These are phyloP conservation scores for Silene conica DNA, from an alignment of 148 eudicot genomes.

Conservation along the genomic window DNA sequence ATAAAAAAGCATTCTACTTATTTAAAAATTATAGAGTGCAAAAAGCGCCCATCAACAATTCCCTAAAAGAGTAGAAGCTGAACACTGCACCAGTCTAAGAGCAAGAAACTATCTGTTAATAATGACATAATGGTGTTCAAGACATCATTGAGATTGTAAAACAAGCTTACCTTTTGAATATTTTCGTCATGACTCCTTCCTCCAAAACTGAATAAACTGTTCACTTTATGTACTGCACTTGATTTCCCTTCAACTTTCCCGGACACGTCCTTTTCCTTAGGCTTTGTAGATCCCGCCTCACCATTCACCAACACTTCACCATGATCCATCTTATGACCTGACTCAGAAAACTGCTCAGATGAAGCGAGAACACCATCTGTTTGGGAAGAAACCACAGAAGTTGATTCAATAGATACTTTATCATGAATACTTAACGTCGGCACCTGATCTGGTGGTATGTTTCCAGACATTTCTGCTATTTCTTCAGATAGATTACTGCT, in stretches of 20 bases:
- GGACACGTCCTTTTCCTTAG: constrained; percentile 33
- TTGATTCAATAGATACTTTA: constrained; percentile 29
- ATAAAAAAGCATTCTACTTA: neutral
- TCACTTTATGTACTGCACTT: constrained; percentile 43
- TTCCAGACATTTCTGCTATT: constrained; percentile 35
- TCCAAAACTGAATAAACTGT: constrained; percentile 54
- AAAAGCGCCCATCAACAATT: neutral
- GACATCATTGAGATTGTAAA: neutral
- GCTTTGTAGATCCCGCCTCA: constrained; percentile 43
- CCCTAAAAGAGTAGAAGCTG: neutral
- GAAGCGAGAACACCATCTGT: constrained; percentile 29
- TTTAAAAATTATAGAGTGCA: neutral
- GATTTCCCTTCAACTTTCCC: constrained; percentile 50
- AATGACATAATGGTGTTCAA: constrained; percentile 3
- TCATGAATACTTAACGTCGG: constrained; percentile 67
- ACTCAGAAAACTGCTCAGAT: constrained; percentile 37
- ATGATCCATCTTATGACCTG: constrained; percentile 32
- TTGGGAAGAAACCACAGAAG: constrained; percentile 26
- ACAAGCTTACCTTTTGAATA: constrained; percentile 50
- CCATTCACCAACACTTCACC: constrained; percentile 43
- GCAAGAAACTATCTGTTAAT: constrained; percentile 2
- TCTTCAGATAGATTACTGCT: constrained; percentile 38
- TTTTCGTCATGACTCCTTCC: constrained; percentile 45
- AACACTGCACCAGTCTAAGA: neutral
- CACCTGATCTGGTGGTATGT: constrained; percentile 54